Evolutionary conservation across 768 basidiomycete genomes (phyloP), one percentile per base, ranked within the genome.

Genomic region (Crucibulum laeve): DNA sequence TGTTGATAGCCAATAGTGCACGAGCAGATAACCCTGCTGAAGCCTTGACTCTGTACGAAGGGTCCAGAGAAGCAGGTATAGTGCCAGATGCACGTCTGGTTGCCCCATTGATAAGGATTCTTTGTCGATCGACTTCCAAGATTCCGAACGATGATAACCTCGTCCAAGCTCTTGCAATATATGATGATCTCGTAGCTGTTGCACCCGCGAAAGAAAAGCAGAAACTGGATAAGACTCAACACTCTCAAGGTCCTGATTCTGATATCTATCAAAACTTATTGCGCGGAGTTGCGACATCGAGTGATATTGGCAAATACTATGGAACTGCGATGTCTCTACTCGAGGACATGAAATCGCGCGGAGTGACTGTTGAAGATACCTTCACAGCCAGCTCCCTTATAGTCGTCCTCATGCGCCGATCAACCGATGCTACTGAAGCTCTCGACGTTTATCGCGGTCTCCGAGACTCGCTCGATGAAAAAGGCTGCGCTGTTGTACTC

Each of bases 381-480:
- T 53, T 70, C 50, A 68, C 58, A 11, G 61, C 75, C 10, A 68
- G 78, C 4, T 74, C 79, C 2, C 62, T 79, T 26, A 71, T 84
- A 34, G 71, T 85, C 40, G 61, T 87, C 35, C 73, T 80, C 37
- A 91, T 94, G 82, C 76, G 77, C 19, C 64, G 69, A n/a, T 65
- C 80, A 1, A 54, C 71, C 1, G 71, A 57, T 32, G 72, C 78
- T 37, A 67, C 75, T 19, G 76, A 80, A 10, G 87, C 89, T 0
- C 76, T 87, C 43, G 62, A 74, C 13, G 66, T 76, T 0, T 95
- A 94, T 60, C 61, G 66, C 50, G 49, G 63, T 43, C 51, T 64
- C 59, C 59, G 65, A 52, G 52, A 56, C 44, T 53, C 62, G 48
- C 62, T 90, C 43, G 75, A 80, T 46, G 71, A 75, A 47, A 65